phyloP scores from a whole-genome alignment of 345 rosid species.

The Lumnitzera littorea region DNA sequence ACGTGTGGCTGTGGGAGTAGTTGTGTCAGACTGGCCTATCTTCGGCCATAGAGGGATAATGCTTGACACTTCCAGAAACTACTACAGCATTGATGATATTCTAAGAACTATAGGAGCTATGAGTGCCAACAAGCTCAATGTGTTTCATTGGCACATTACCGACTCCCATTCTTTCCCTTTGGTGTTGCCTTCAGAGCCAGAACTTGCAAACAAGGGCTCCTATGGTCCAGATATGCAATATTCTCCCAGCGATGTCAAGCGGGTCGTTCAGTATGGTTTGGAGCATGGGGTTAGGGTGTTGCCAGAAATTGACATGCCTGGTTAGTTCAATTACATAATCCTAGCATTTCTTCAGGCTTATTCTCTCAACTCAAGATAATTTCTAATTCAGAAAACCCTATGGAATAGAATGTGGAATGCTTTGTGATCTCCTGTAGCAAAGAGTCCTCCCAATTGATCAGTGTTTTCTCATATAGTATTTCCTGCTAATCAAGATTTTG shows the following conservation, averaged over 20 bases:
- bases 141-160: slow-evolving; percentile 87
- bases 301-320: slow-evolving; percentile 86
- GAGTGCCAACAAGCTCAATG: slow-evolving; percentile 79
- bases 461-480: neutral
- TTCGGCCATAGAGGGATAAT: slow-evolving; percentile 60
- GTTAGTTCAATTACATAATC: slow-evolving; percentile 23
- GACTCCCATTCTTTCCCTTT: slow-evolving; percentile 86
- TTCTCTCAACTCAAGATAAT: neutral
- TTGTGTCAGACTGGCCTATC: slow-evolving; percentile 49
- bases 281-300: slow-evolving; percentile 76
- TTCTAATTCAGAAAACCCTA: too few species aligned
- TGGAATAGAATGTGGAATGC: too few species aligned
- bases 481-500: neutral
- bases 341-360: neutral
- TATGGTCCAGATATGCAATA: slow-evolving; percentile 57
- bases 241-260: slow-evolving; percentile 43
- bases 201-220: slow-evolving; percentile 64
- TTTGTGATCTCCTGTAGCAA: too few species aligned
- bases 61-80: slow-evolving; percentile 85
- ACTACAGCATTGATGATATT: slow-evolving; percentile 57
- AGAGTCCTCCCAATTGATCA: too few species aligned
- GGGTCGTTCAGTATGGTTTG: slow-evolving; percentile 53
- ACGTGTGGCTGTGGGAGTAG: slow-evolving; percentile 37
- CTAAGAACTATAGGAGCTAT: slow-evolving; percentile 54
- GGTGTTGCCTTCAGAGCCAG: slow-evolving; percentile 67